These are phyloP conservation scores for Leccinum variicolor DNA, from an alignment of 768 basidiomycete genomes.

Conservation along the genomic window DNA sequence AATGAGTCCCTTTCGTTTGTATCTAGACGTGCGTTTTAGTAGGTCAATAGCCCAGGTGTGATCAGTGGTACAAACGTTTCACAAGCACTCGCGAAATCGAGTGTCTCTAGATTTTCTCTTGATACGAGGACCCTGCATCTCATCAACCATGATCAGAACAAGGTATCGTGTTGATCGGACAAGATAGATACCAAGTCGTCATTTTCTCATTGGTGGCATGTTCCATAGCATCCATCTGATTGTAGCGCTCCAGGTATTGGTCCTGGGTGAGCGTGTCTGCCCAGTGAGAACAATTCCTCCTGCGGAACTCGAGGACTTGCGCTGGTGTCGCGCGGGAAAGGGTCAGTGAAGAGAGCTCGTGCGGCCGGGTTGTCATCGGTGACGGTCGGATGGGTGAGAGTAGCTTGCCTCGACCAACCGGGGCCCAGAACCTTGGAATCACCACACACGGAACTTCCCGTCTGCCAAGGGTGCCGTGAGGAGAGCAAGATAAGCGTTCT, in stretches of 20 bases:
- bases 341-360: no score
- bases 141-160: neutral
- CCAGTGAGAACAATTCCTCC: slow-evolving; percentile 40
- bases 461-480: neutral
- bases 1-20: slow-evolving; percentile 28
- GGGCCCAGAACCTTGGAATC: neutral
- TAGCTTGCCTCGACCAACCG: no score
- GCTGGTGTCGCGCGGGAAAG: slow-evolving; percentile 43
- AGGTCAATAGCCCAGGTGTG: neutral
- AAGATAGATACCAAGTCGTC: slow-evolving; percentile 41
- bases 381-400: neutral
- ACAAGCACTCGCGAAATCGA: slow-evolving; percentile 6
- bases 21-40: slow-evolving; percentile 17
- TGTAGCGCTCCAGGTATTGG: slow-evolving; percentile 44
- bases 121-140: slow-evolving; percentile 50
- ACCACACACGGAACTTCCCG: neutral
- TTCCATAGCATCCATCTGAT: slow-evolving; percentile 38
- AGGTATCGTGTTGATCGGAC: neutral
- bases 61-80: neutral
- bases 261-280: slow-evolving; percentile 36
- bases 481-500: neutral
- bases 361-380: slow-evolving; percentile 28
- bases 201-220: slow-evolving; percentile 35
- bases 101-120: slow-evolving; percentile 40
- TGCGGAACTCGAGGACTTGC: slow-evolving; percentile 41